Percentiles rank a stretch among this genome's conserved stretches.
These are phyloP conservation scores for Linum tenue DNA, from an alignment of 345 rosid genomes.

Conservation along the genomic window DNA sequence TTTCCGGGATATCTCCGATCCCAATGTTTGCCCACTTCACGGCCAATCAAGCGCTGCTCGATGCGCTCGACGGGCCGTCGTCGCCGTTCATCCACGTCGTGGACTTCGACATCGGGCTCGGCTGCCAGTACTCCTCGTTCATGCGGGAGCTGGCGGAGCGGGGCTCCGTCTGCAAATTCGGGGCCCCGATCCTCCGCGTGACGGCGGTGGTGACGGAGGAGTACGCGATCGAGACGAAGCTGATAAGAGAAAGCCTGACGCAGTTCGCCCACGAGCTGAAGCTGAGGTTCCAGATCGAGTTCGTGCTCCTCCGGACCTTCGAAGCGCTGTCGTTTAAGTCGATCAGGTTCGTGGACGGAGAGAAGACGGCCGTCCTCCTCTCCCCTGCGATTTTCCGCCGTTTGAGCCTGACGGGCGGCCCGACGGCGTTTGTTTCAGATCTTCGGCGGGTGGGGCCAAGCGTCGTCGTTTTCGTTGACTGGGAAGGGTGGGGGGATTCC, in stretches of 20 bases:
- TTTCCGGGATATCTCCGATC: slow-evolving; percentile 67
- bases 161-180: slow-evolving; percentile 20
- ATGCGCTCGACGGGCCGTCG: slow-evolving; percentile 41
- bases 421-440: slow-evolving; percentile 40
- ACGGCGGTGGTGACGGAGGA: slow-evolving; percentile 81
- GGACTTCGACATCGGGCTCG: slow-evolving; percentile 89
- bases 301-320: slow-evolving; percentile 53
- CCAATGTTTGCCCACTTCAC: slow-evolving; percentile 90
- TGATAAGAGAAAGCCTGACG: slow-evolving; percentile 61
- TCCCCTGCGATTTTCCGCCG: slow-evolving; percentile 63
- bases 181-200: slow-evolving; percentile 46
- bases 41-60: slow-evolving; percentile 76
- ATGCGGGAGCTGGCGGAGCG: slow-evolving; percentile 70
- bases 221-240: slow-evolving; percentile 48
- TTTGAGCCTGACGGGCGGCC: slow-evolving; percentile 30
- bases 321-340: slow-evolving; percentile 70
- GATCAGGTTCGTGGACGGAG: slow-evolving; percentile 59
- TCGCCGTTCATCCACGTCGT: slow-evolving; percentile 60
- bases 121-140: slow-evolving; percentile 85
- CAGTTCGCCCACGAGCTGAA: slow-evolving; percentile 79
- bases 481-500: slow-evolving; percentile 54
- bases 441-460: slow-evolving; percentile 47
- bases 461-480: slow-evolving; percentile 60
- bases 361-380: slow-evolving; percentile 45
- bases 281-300: slow-evolving; percentile 64